Evolutionary conservation across 768 basidiomycete species (phyloP), one percentile per base, ranked within the genome.

Genomic region (Boletus sp.): DNA sequence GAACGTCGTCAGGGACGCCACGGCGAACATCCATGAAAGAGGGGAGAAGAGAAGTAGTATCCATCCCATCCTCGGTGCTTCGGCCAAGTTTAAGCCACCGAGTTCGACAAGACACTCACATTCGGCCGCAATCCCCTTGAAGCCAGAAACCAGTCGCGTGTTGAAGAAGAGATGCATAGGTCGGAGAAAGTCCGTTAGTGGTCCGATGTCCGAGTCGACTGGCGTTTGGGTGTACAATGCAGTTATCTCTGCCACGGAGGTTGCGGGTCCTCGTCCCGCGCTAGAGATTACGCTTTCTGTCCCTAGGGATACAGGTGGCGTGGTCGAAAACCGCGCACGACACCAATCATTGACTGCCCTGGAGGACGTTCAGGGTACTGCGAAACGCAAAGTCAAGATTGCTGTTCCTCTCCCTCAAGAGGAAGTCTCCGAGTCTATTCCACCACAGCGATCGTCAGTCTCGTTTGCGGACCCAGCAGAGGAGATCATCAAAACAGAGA

Each of bases 81-180:
- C 58, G 25, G 61, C 58, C 47, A 57, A 62, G 43, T 58, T 58
- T 14, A 56, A 52, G 47, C 43, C 44, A 47, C 25, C 38, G 15
- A 38, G 23, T 7, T 32, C 56, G 3, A 4, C 35, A 25, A 42
- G 33, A 33, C 51, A 39, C 11, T 38, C 35, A 32, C 48, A 32
- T 14, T 29, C 38, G 49, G 30, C 42, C 34, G 43, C 44, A 29
- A 37, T 29, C n/a, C 51, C 61, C 7, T 47, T 56, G 4, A 51
- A 43, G 47, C 51, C 45, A 17, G 55, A 64, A 29, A 56, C 49
- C 3, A 60, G 39, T 19, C 72, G 77, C 47, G 78, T 69, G 3
- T 58, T 82, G 63, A 83, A 84, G 73, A 83, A 81, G 61, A 74
- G 82, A 35, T 83, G 82, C 45, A 72, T 83, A 10, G 78, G 80